Base-by-base conservation (phyloP, 2,329 filamentous ascomycete genomes). In the Arthrocladium fulminans region DNA sequence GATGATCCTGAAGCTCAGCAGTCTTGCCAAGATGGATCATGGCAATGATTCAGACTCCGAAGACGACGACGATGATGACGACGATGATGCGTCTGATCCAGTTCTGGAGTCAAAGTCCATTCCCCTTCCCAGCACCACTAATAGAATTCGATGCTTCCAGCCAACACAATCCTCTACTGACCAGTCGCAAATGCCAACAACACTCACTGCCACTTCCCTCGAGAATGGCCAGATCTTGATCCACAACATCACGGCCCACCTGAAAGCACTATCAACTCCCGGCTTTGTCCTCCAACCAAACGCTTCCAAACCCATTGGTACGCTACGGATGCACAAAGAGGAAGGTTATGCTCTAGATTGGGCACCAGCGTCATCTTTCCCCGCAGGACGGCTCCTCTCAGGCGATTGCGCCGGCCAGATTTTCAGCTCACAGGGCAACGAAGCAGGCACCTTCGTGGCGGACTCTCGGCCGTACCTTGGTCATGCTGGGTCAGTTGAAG, bases 261-360 rank as follows among this genome's bases (percentile, higher is more conserved):
- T 97, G 49, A 75, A 81, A 49, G 86, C 88, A 45, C 96, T 98
- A 66, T 90, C 97, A 65, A 85, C 79, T 50, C 92, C 92, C 1
- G 90, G 92, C 51, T 84, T 82, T 35, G 74, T 81, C 55, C 79
- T 97, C 56, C 81, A 86, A 5, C 75, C 87, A 1, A 81, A 86
- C 61, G 86, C 94, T 63, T 90, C 88, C 66, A 94, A 94, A 70
- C 88, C 92, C 27, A 69, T 94, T 44, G 85, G 79, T 56, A 96
- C 88, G 2, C 81, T 98, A 59, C 80, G 86, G 58, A 88, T 90
- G 59, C 92, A 98, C 77, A 90, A 89, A 70, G 73, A 81, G 10
- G 92, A 98, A 73, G 92, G 92, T 42, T 98, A 97, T 65, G 92
- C 88, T 0, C 69, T 98, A n/a, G 92, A 96, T 69, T 98, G 92